Evolutionary conservation across 2,329 filamentous ascomycete genomes (phyloP), one percentile per base, ranked within the genome.

Genomic region (Xenoacremonium recifei): DNA sequence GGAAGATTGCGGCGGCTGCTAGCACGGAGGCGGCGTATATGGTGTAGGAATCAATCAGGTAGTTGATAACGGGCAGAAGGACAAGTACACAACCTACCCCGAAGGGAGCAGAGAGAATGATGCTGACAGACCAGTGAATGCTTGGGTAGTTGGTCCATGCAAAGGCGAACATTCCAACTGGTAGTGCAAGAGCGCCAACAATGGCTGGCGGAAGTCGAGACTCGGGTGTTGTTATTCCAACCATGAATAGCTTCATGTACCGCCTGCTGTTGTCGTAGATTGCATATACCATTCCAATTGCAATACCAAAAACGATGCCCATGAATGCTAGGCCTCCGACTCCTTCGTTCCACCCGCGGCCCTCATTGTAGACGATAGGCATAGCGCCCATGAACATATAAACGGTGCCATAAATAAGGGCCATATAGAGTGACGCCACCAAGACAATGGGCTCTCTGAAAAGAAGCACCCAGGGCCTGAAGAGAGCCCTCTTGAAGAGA

Each of bases 1-100:
- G 77, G n/a, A 87, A 64, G 13, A 87, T 76, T 3, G 77, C 70
- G 59, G 80, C 85, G 21, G 82, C 84, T 3, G 85, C 84, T 5
- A 88, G 67, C 0, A 81, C 82, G 0, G 79, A 84, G 1, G 84
- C 84, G 0, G 87, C 84, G 50, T 81, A 89, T 54, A 89, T 82
- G 34, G 79, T 80, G 61, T 86, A 75, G 38, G 58, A 58, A 49
- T 82, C 78, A 46, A 80, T 75, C 2, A 81, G 66, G 54, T 79
- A 80, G 55, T 76, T 79, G 55, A 72, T 68, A 19, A 73, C 57
- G 11, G 65, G 65, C 13, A 82, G 55, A 63, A 82, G 82, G 31
- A 82, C 72, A 13, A 80, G 59, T 0, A 80, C 73, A 45, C 63
- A 55, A 9, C 62, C 61, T 15, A 57, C 56, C 1, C 59, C 63